phyloP scores from a whole-genome alignment of 176 grass and related monocot species.

The Bothriochloa decipiens region DNA sequence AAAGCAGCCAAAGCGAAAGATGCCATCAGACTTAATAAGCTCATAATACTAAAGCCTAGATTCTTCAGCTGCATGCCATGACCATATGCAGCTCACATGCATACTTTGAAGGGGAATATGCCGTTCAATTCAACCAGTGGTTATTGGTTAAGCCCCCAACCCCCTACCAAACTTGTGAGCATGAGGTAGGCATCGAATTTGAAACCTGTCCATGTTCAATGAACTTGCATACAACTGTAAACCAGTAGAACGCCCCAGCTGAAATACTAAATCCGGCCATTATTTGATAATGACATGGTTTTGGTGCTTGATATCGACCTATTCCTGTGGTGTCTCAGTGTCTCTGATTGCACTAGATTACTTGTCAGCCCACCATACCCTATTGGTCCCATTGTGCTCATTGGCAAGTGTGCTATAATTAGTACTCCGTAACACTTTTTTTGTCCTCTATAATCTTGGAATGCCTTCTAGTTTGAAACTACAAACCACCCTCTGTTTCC shows the following conservation, averaged over 20 bases:
- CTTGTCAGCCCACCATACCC: not conserved
- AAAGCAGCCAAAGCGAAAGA: not conserved
- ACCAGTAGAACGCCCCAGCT: slow-evolving; percentile 7
- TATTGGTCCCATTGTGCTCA: not conserved
- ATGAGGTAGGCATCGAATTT: not conserved
- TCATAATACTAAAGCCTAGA: not conserved
- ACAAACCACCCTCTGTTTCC: not conserved
- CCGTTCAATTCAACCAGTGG: not conserved
- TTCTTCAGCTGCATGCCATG: slow-evolving; percentile 6
- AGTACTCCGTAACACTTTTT: not conserved
- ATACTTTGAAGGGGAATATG: slow-evolving; percentile 25
- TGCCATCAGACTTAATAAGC: slow-evolving; percentile 2
- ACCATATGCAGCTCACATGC: slow-evolving; percentile 14
- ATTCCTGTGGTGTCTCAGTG: not conserved
- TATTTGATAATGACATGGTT: slow-evolving; percentile 38
- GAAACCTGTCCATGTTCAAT: slow-evolving; percentile 50
- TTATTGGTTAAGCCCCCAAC: not conserved
- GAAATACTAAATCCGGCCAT: slow-evolving; percentile 32
- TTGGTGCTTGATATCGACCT: slow-evolving; percentile 18
- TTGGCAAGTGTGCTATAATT: not conserved
- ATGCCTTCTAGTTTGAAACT: not conserved
- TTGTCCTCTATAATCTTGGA: not conserved
- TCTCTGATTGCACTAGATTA: not conserved
- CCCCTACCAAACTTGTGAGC: slow-evolving; percentile 11
- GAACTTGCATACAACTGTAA: slow-evolving; percentile 12